Conservation (phyloP, 1,284 basidiomycete species). For the Trametes versicolor region DNA sequence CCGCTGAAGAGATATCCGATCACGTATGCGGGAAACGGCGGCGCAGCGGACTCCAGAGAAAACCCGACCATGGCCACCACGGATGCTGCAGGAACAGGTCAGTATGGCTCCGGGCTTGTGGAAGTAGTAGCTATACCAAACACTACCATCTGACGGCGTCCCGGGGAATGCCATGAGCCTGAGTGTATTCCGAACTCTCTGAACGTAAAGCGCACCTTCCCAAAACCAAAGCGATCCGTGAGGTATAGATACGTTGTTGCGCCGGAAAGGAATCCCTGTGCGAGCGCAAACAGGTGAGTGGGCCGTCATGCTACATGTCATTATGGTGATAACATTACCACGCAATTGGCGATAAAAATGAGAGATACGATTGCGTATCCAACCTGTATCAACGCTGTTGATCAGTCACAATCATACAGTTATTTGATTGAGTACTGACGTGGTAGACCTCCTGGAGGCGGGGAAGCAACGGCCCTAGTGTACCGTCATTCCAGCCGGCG, state of each 20-base stretch:
- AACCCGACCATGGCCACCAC: conserved; percentile 56
- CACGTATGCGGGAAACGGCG: conserved; percentile 72
- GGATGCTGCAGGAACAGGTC: conserved; percentile 29
- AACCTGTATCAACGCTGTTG: conserved; percentile 41
- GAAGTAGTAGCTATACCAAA: conserved; percentile 29
- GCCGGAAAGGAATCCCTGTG: conserved; percentile 57
- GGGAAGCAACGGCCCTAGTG: conserved; percentile 67
- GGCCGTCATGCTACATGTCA: background rate
- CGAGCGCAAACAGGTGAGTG: background rate
- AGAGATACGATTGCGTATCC: conserved; percentile 58
- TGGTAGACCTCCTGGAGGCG: conserved; percentile 62
- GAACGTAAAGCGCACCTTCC: conserved; percentile 51
- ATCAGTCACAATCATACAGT: no score
- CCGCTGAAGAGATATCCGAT: conserved; percentile 68
- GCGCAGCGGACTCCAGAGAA: conserved; percentile 61
- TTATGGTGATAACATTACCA: conserved; percentile 46
- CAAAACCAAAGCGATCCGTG: conserved; percentile 63
- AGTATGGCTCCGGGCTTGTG: background rate
- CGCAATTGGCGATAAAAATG: conserved; percentile 63
- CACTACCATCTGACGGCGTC: conserved; percentile 36
- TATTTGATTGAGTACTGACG: conserved; percentile 37
- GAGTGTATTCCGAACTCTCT: background rate
- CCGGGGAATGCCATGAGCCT: background rate
- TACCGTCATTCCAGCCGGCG: conserved; percentile 70
- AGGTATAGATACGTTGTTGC: conserved; percentile 60